A percentile compares a stretch with the other conserved stretches of the same genome.
Evolutionary conservation across 2,329 filamentous ascomycete species (phyloP).

Genomic region (Blastomyces percursus): DNA sequence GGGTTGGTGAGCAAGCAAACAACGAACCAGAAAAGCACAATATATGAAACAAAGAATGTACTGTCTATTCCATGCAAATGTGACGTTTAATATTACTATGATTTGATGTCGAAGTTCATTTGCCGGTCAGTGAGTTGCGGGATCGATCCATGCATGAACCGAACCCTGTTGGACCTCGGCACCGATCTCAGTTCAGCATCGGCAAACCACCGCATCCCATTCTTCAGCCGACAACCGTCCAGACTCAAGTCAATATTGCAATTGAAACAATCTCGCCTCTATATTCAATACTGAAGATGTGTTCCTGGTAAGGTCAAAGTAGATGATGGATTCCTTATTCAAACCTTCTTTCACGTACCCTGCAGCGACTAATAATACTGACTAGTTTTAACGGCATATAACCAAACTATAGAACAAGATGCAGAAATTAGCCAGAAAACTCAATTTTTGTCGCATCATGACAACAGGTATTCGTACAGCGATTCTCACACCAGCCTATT

Average conservation of each 20-base stretch:
- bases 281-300: not conserved
- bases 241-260: not conserved
- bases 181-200: not conserved
- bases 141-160: not conserved
- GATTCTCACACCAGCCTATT: not conserved
- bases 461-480: not conserved
- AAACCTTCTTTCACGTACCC: not conserved
- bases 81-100: too few species aligned
- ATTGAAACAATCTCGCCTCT: not conserved
- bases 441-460: not conserved
- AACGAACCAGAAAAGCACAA: not conserved
- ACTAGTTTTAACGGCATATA: not conserved
- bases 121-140: not conserved
- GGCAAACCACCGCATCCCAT: not conserved
- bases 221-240: not conserved
- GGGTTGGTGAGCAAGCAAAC: not conserved
- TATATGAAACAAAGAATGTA: not conserved
- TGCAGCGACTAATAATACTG: not conserved
- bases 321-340: not conserved
- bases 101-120: not conserved
- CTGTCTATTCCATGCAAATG: not conserved
- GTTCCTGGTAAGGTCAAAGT: not conserved
- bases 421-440: not conserved
- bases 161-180: not conserved
- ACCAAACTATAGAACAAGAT: not conserved